Conservation (phyloP, 2,329 filamentous ascomycete genomes). For the Chaetomiaceae sp. region DNA sequence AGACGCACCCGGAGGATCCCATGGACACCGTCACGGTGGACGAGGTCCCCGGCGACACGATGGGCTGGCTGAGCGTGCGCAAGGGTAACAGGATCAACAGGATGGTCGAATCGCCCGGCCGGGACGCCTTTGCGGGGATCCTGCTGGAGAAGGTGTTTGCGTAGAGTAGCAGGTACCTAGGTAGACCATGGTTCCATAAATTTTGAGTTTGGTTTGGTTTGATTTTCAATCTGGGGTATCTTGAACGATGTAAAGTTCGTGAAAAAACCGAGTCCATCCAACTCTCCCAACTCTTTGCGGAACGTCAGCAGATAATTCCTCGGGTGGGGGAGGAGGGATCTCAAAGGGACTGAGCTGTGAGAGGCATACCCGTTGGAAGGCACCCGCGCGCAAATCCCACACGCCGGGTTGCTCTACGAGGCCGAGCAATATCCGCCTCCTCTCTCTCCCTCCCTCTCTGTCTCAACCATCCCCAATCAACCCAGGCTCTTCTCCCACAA, state of each 20-base stretch:
- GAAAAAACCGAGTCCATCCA: not conserved
- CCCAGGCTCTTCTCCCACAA: not conserved
- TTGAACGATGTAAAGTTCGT: slow-evolving; percentile 4
- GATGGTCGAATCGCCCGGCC: slow-evolving; percentile 65
- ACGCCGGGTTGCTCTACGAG: not conserved
- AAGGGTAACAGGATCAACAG: slow-evolving; percentile 78
- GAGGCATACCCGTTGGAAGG: slow-evolving; percentile 21
- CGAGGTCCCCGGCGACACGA: slow-evolving; percentile 64
- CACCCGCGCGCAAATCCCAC: slow-evolving; percentile 2
- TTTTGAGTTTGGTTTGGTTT: slow-evolving; percentile 3
- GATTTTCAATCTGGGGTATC: slow-evolving; percentile 20
- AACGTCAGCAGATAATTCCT: slow-evolving; percentile 21
- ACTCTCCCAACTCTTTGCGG: slow-evolving; percentile 3
- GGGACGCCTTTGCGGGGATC: slow-evolving; percentile 59
- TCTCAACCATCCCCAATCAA: not conserved
- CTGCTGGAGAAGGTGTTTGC: slow-evolving; percentile 64
- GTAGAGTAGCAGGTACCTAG: slow-evolving; percentile 28
- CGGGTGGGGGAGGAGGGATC: not conserved
- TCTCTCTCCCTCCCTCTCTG: too few species aligned
- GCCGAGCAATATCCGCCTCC: too few species aligned
- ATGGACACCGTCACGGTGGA: slow-evolving; percentile 45
- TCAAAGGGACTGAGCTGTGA: slow-evolving; percentile 6
- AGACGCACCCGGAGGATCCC: slow-evolving; percentile 37
- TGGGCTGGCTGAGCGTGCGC: slow-evolving; percentile 66
- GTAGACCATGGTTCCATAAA: slow-evolving; percentile 3